phyloP scores from a whole-genome alignment of 257 asterid species.

The Buddleja alternifolia region DNA sequence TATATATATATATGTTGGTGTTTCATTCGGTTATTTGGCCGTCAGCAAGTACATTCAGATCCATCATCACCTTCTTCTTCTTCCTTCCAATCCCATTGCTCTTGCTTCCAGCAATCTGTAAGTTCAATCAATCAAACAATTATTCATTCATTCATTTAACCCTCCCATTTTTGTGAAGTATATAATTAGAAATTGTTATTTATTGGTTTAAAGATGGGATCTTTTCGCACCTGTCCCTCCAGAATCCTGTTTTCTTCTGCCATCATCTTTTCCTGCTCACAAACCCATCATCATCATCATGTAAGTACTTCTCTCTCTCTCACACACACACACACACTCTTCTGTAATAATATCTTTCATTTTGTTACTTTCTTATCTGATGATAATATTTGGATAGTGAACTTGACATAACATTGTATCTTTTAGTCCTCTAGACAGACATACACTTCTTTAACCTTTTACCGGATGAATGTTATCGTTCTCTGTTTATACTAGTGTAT shows the following conservation, averaged over 20 bases:
- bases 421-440: neutral
- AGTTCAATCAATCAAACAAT: neutral
- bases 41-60: constrained; percentile 24
- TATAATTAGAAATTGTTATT: neutral
- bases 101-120: constrained; percentile 27
- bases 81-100: neutral
- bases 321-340: neutral
- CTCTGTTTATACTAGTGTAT: neutral
- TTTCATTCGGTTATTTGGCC: neutral
- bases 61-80: constrained; percentile 6
- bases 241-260: constrained; percentile 38
- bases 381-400: neutral
- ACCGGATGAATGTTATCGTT: neutral
- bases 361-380: neutral
- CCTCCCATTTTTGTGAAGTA: too few species aligned
- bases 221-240: constrained; percentile 31
- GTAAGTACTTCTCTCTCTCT: neutral
- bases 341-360: neutral
- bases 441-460: neutral
- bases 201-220: neutral
- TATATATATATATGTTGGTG: neutral
- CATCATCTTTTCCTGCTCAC: constrained; percentile 39
- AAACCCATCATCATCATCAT: neutral
- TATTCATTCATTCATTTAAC: too few species aligned
- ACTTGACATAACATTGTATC: neutral